phyloP scores from a whole-genome alignment of 129 eudicot species.

The Sambucus nigra region DNA sequence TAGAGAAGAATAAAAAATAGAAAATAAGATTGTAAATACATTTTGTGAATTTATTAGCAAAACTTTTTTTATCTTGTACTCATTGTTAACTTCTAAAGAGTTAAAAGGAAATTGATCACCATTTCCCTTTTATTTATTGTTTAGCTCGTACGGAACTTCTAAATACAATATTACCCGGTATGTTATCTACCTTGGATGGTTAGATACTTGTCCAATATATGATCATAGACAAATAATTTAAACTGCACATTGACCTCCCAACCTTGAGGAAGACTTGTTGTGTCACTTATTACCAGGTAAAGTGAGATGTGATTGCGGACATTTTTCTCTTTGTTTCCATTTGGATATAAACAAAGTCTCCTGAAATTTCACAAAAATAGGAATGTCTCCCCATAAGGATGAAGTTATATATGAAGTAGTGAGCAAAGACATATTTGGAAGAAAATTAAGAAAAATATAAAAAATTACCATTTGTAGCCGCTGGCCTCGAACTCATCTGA shows the following conservation, averaged over 20 bases:
- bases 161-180: too few relatives aligned
- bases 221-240: too few relatives aligned
- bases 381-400: not conserved
- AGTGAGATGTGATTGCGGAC: slow-evolving; percentile 4
- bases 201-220: not conserved
- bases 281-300: slow-evolving; percentile 6
- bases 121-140: too few relatives aligned
- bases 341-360: slow-evolving; percentile 16
- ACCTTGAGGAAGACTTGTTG: not conserved
- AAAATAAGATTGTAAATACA: too few relatives aligned
- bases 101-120: too few relatives aligned
- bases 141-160: too few relatives aligned
- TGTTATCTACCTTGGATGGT: slow-evolving; percentile 10
- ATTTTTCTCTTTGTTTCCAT: not conserved
- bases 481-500: slow-evolving; percentile 18
- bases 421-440: not conserved
- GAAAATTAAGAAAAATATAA: too few relatives aligned
- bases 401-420: not conserved
- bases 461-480: slow-evolving; percentile 25
- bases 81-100: too few relatives aligned
- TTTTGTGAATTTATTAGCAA: too few relatives aligned
- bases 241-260: slow-evolving; percentile 7
- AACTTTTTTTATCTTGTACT: too few relatives aligned
- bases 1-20: too few relatives aligned
- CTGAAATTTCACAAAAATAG: not conserved